A percentile compares a stretch with the other conserved stretches of the same genome.
phyloP scores from a whole-genome alignment of 345 rosid species.

The Heritiera littoralis region DNA sequence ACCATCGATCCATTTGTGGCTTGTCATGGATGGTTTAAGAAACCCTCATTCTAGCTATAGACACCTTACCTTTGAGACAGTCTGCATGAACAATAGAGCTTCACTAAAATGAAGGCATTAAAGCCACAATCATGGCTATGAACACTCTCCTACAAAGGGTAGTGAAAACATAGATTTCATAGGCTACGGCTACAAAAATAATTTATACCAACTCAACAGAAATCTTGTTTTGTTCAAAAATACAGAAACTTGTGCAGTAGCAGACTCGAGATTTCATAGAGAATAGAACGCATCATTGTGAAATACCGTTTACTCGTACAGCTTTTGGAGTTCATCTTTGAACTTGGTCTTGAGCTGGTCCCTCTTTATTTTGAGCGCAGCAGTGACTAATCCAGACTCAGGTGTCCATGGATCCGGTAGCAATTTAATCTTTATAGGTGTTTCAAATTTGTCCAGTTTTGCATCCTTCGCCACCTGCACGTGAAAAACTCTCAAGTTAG shows the following conservation, averaged over 20 bases:
- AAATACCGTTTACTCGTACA: conserved; percentile 45
- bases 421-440: conserved; percentile 74
- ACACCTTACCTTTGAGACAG: too few relatives aligned
- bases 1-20: too few relatives aligned
- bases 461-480: conserved; percentile 67
- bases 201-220: too few relatives aligned
- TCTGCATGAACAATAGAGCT: too few relatives aligned
- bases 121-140: too few relatives aligned
- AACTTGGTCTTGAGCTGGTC: conserved; percentile 67
- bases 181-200: too few relatives aligned
- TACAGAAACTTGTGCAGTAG: neutral
- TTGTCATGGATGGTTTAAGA: too few relatives aligned
- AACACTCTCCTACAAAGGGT: too few relatives aligned
- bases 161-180: too few relatives aligned
- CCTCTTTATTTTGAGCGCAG: conserved; percentile 74
- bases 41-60: too few relatives aligned
- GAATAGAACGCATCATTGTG: neutral
- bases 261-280: neutral
- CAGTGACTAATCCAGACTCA: conserved; percentile 70
- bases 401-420: conserved; percentile 85
- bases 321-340: conserved; percentile 64
- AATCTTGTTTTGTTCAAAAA: too few relatives aligned
- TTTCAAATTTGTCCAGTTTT: conserved; percentile 72
- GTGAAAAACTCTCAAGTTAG: neutral
- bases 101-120: too few relatives aligned